A percentile compares a stretch with the other conserved stretches of the same genome.
These are phyloP conservation scores for Leccinum longicurvipes DNA, from an alignment of 768 basidiomycete species.

Conservation along the genomic window DNA sequence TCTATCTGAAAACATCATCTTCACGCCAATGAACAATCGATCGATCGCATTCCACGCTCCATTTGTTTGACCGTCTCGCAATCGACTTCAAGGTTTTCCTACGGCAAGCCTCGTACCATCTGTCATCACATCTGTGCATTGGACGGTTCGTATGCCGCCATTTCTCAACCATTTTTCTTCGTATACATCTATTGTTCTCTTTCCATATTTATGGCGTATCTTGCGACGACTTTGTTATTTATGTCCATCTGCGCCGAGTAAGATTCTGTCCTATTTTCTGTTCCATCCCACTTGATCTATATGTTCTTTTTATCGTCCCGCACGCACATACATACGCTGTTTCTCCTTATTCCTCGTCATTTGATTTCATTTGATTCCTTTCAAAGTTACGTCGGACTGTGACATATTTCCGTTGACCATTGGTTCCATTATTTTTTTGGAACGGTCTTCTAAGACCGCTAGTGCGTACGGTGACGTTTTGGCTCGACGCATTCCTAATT, in stretches of 20 bases:
- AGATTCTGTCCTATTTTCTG: neutral
- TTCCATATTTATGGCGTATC: conserved; percentile 32
- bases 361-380: conserved; percentile 2
- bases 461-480: conserved; percentile 18
- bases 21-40: conserved; percentile 19
- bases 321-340: conserved; percentile 3
- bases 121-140: conserved; percentile 28
- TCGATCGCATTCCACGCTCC: conserved; percentile 27
- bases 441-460: conserved; percentile 20
- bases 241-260: conserved; percentile 29
- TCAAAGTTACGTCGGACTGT: conserved; percentile 18
- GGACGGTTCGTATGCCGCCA: conserved; percentile 30
- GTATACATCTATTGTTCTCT: conserved; percentile 12
- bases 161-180: conserved; percentile 8
- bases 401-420: conserved; percentile 2
- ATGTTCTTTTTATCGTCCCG: no score
- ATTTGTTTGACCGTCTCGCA: conserved; percentile 30
- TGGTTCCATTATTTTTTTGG: conserved; percentile 3
- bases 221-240: conserved; percentile 26
- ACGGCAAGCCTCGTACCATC: conserved; percentile 16
- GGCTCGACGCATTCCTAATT: conserved; percentile 21
- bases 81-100: conserved; percentile 10
- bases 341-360: neutral
- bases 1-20: conserved; percentile 19
- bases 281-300: neutral